These are phyloP conservation scores for Micractinium conductrix DNA, from an alignment of 139 green algal genomes.

Conservation along the genomic window DNA sequence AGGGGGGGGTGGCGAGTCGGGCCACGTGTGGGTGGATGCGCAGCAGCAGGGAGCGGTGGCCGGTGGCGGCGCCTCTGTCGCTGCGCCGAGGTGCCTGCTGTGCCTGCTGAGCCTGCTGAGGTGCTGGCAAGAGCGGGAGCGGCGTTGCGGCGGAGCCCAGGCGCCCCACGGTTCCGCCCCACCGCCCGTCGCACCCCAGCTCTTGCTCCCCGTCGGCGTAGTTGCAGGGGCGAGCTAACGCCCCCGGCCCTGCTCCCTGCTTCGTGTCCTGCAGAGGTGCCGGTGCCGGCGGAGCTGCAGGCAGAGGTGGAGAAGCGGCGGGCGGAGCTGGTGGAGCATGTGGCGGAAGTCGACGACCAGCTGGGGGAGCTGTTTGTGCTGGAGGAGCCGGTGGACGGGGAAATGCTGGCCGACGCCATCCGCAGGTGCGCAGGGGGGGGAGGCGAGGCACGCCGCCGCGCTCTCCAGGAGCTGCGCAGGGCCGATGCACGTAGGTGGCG, in stretches of 20 bases:
- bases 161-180: no score
- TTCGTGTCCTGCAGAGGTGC: slow-evolving; percentile 49
- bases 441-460: no score
- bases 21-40: no score
- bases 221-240: no score
- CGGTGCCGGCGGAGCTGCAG: slow-evolving; percentile 74
- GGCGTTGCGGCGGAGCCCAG: no score
- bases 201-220: neutral
- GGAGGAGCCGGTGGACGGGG: slow-evolving; percentile 76
- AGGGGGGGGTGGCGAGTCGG: neutral
- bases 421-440: slow-evolving; percentile 51
- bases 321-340: slow-evolving; percentile 76
- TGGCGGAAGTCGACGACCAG: slow-evolving; percentile 90
- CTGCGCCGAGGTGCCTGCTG: no score
- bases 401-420: slow-evolving; percentile 79
- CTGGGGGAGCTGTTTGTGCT: slow-evolving; percentile 92
- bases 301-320: slow-evolving; percentile 65
- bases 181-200: neutral
- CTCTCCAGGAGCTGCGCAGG: no score
- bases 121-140: no score
- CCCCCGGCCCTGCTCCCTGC: neutral
- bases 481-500: no score
- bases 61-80: no score
- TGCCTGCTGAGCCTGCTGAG: no score
- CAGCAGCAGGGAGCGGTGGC: no score